Percentiles rank a stretch among this genome's conserved stretches.
Conservation (phyloP, 345 rosid genomes). For the Populus davidiana region DNA sequence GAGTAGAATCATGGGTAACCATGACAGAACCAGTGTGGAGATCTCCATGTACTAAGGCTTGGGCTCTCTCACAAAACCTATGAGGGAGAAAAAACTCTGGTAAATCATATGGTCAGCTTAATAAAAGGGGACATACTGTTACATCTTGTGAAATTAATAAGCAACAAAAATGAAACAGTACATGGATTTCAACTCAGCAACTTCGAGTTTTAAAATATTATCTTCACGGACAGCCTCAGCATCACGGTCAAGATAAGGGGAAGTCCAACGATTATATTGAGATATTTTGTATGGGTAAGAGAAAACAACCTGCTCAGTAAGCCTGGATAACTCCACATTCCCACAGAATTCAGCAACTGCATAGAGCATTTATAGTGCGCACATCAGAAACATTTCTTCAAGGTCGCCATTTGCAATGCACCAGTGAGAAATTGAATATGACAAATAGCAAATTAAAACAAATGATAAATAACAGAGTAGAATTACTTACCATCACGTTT, state of each 20-base stretch:
- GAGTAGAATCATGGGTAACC: constrained; percentile 86
- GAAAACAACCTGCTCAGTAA: constrained; percentile 92
- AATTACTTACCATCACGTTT: constrained; percentile 54
- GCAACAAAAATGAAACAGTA: constrained; percentile 24
- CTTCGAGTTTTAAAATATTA: constrained; percentile 62
- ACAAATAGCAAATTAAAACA: background rate
- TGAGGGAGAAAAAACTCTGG: constrained; percentile 5
- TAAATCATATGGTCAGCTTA: constrained; percentile 5
- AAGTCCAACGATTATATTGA: constrained; percentile 67
- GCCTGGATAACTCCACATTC: constrained; percentile 88
- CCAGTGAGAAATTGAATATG: background rate
- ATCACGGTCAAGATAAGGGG: constrained; percentile 82
- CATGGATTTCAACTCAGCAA: constrained; percentile 87
- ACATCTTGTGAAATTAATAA: background rate
- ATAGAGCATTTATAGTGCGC: constrained; percentile 21
- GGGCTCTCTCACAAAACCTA: constrained; percentile 97
- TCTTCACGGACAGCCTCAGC: constrained; percentile 78
- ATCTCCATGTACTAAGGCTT: constrained; percentile 92
- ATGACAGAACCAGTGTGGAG: constrained; percentile 92
- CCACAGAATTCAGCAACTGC: constrained; percentile 93
- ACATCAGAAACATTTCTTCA: constrained; percentile 13
- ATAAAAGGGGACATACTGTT: background rate
- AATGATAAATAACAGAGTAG: background rate
- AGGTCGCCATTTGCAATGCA: constrained; percentile 1
- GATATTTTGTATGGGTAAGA: constrained; percentile 88